Evolutionary conservation across 2,329 filamentous ascomycete genomes (phyloP).

Genomic region (Alternaria angustiovoidea): DNA sequence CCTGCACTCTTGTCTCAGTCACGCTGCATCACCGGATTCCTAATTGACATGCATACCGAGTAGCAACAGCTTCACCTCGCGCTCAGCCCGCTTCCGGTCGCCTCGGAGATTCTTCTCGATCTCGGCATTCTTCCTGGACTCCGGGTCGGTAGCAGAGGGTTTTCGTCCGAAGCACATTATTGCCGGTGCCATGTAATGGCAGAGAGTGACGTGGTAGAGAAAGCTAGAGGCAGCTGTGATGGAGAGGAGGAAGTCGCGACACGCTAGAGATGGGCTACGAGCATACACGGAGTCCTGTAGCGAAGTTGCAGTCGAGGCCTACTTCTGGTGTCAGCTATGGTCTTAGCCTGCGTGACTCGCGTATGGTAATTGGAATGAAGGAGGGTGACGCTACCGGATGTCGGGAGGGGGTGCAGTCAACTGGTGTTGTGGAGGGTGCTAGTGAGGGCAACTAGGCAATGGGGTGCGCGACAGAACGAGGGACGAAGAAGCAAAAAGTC

Average conservation of each 20-base stretch:
- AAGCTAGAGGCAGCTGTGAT: constrained; percentile 11
- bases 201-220: not conserved
- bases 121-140: constrained; percentile 65
- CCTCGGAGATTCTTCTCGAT: constrained; percentile 86
- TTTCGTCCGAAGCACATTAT: constrained; percentile 64
- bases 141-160: constrained; percentile 57
- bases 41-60: constrained; percentile 71
- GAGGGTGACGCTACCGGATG: constrained; percentile 20
- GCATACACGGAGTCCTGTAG: constrained; percentile 8
- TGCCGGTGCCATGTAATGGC: constrained; percentile 45
- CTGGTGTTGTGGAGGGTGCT: not conserved
- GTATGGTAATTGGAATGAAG: constrained; percentile 1
- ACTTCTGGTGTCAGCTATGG: not conserved
- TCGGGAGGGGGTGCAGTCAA: constrained; percentile 15
- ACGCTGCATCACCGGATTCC: constrained; percentile 1
- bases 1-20: constrained; percentile 63
- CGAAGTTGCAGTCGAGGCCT: constrained; percentile 7
- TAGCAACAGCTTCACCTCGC: constrained; percentile 92
- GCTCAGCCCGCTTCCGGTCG: constrained; percentile 85
- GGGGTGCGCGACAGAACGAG: constrained; percentile 6
- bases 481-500: constrained; percentile 13
- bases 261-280: constrained; percentile 5
- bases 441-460: constrained; percentile 3
- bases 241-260: constrained; percentile 13
- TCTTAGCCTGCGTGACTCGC: constrained; percentile 8